Evolutionary conservation across 2,329 filamentous ascomycete species (phyloP).

Genomic region (Fusarium sambucinum): DNA sequence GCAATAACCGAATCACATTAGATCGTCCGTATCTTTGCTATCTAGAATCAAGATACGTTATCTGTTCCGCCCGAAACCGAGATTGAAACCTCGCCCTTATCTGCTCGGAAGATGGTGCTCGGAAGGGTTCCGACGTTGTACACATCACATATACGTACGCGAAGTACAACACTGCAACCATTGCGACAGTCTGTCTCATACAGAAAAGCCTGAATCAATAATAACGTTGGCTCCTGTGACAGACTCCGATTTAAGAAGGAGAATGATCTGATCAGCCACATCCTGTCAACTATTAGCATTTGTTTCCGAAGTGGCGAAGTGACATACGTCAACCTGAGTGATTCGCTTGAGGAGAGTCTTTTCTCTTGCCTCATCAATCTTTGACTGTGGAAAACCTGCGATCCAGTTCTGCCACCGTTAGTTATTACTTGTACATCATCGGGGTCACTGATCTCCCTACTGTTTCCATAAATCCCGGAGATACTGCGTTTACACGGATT

Average conservation of each 20-base stretch:
- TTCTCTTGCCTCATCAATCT: conserved; percentile 8
- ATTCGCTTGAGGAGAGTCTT: conserved; percentile 14
- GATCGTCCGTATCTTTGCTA: neutral
- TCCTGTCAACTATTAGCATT: neutral
- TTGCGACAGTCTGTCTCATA: neutral
- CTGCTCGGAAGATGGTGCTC: neutral
- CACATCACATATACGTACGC: rapidly evolving
- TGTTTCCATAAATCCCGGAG: conserved; percentile 21
- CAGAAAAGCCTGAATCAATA: conserved; percentile 9
- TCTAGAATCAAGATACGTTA: neutral
- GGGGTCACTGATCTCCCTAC: neutral
- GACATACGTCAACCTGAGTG: conserved; percentile 5
- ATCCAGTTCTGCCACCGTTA: conserved; percentile 9
- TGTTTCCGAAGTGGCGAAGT: rapidly evolving
- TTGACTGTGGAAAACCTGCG: neutral
- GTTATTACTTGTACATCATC: neutral
- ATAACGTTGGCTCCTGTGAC: conserved; percentile 12
- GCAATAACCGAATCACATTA: neutral
- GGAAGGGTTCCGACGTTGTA: neutral
- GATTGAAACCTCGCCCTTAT: neutral
- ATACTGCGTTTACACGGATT: conserved; percentile 19
- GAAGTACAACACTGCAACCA: neutral
- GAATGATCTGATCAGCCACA: conserved; percentile 5
- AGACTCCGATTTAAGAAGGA: conserved; percentile 3
- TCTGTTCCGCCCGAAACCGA: neutral